Evolutionary conservation across 257 asterid species (phyloP), one percentile per base, ranked within the genome.

Genomic region (Vinca minor): DNA sequence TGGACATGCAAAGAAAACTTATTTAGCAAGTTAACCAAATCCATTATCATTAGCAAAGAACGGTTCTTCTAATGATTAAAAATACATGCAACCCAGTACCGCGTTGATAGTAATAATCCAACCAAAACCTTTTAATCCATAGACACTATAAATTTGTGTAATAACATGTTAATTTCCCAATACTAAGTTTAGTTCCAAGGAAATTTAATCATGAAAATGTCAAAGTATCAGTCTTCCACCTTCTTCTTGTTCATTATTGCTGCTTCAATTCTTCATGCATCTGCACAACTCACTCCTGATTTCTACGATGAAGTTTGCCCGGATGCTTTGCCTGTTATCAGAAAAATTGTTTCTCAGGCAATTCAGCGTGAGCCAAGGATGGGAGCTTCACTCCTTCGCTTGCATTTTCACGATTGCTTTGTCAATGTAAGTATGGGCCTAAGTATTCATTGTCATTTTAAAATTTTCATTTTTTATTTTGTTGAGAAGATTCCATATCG

Each of bases 341-440:
- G 56, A 46, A 53, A 66, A 23, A 14, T 75, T 17, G 82, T 84
- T 15, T 38, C 67, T 23, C 49, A 63, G 10, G 90, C 85, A 3
- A 81, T 81, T 1, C 68, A 79, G 0, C 47, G 35, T 61, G 85
- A 84, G 34, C 35, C 82, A 12, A 74, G 87, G 6, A 77, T 82
- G 84, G 88, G 82, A 62, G 88, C 91, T 52, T 84, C 91, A 2
- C 77, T 82, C 13, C 32, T 81, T 5, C 75, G 90, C 71, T 79
- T 84, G 8, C 87, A 84, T 57, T 84, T 84, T 15, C 90, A 84
- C 8, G 87, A 81, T 66, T 84, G 83, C 53, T 79, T 84, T 38
- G 91, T 78, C 42, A 69, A 75, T 77, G 87, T 80, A 64, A 31
- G 71, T 71, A n/a, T n/a, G n/a, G n/a, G n/a, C n/a, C n/a, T n/a